Percentiles rank a stretch among this genome's conserved stretches.
These are phyloP conservation scores for Hymenochaete sp. DNA, from an alignment of 1,284 basidiomycete genomes.

Conservation along the genomic window DNA sequence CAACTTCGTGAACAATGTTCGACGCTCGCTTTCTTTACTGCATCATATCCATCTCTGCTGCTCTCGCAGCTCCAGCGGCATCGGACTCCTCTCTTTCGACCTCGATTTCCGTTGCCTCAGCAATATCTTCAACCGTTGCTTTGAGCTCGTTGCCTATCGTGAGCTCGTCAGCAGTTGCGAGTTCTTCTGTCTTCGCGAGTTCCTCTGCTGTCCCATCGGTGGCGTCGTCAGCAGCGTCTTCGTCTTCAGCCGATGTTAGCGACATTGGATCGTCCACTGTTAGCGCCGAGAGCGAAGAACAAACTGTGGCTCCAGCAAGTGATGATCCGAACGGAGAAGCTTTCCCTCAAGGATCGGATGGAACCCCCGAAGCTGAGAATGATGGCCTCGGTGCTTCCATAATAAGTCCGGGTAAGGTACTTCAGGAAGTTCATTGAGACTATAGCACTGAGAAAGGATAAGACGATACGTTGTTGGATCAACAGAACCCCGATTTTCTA, in stretches of 20 bases:
- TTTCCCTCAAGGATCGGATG: slow-evolving; percentile 29
- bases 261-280: slow-evolving; percentile 2
- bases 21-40: slow-evolving; percentile 5
- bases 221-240: background rate
- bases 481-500: slow-evolving; percentile 52
- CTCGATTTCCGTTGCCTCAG: background rate
- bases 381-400: slow-evolving; percentile 27
- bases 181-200: background rate
- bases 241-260: slow-evolving; percentile 6
- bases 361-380: slow-evolving; percentile 30
- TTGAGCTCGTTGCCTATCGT: no score
- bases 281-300: slow-evolving; percentile 11
- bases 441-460: no score
- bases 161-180: no score
- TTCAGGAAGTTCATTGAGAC: no score
- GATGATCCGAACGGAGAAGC: slow-evolving; percentile 43
- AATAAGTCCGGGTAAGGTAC: slow-evolving; percentile 51
- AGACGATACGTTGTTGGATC: slow-evolving; percentile 42
- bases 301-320: slow-evolving; percentile 40
- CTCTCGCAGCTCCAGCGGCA: slow-evolving; percentile 10
- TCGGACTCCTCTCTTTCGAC: slow-evolving; percentile 4
- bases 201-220: background rate
- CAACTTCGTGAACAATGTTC: slow-evolving; percentile 11
- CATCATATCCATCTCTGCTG: slow-evolving; percentile 3
- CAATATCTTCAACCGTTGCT: no score